These are phyloP conservation scores for Coemansia umbellata DNA, from an alignment of 192 early-diverging fungal genomes.

Conservation along the genomic window DNA sequence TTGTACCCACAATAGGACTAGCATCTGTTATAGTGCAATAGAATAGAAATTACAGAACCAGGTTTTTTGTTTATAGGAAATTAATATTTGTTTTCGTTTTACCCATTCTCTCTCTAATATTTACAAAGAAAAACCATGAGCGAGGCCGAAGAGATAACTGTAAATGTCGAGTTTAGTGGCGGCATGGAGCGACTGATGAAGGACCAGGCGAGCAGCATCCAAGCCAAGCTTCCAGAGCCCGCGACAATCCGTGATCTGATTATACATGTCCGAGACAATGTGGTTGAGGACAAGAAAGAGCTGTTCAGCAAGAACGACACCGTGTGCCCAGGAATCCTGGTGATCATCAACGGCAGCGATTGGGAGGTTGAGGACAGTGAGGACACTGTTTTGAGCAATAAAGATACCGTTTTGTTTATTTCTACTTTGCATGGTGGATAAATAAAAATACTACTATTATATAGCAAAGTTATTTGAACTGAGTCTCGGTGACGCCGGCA, in stretches of 20 bases:
- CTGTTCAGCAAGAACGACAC: conserved; percentile 79
- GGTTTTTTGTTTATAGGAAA: no score
- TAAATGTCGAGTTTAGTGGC: conserved; percentile 57
- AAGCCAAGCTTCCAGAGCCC: conserved; percentile 36
- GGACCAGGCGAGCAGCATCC: conserved; percentile 57
- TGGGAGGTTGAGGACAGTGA: conserved; percentile 94
- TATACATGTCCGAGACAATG: conserved; percentile 60
- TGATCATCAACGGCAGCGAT: conserved; percentile 91
- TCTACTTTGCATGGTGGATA: conserved; percentile 97
- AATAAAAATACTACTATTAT: background rate
- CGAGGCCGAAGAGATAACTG: background rate
- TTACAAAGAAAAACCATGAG: background rate
- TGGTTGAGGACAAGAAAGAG: conserved; percentile 75
- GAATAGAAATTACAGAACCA: no score
- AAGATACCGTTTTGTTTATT: conserved; percentile 88
- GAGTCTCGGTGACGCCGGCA: conserved; percentile 79
- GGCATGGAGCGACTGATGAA: conserved; percentile 92
- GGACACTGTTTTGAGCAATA: conserved; percentile 73
- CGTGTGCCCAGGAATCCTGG: conserved; percentile 91
- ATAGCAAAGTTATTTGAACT: conserved; percentile 56
- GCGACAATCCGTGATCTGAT: conserved; percentile 68
- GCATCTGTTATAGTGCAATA: no score
- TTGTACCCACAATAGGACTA: no score
- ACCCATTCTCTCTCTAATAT: no score
- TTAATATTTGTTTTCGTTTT: no score